Evolutionary conservation across 169 alveolate genomes (phyloP), one percentile per base, ranked within the genome.

Genomic region (Eimeria sp.): DNA sequence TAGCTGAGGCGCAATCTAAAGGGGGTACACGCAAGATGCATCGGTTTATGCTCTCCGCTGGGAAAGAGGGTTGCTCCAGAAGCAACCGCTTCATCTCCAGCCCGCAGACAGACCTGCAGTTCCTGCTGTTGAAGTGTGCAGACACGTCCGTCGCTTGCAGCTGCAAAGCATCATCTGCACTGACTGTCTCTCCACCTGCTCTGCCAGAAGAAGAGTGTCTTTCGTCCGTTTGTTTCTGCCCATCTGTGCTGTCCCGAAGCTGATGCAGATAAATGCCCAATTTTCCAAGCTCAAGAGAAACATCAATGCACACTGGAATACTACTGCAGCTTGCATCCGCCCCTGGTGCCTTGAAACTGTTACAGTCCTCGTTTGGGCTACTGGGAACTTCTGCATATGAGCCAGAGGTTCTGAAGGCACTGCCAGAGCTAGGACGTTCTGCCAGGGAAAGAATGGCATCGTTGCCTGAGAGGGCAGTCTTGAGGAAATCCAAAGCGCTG

Each of bases 61-160:
- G 93, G 46, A 87, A 33, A 25, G 66, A 87, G 0, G 93, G 93
- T 37, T 87, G 93, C 20, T 87, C 93, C 60, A 87, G 68, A 40
- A 87, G 93, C 82, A 87, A 20, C 82, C 64, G 93, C 37, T 60
- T 60, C 80, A 87, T 23, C 83, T 62, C 64, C 78, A 87, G 82
- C 10, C 56, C 43, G 49, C 64, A 23, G 25, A 37, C 64, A 27
- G 82, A 40, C 60, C 43, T 23, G 93, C 82, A 40, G 46, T 23
- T 13, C 20, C 37, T 40, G 52, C 20, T 87, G 52, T 11, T 87
- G 20, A 87, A 23, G 82, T 64, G 82, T 20, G 64, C 93, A 87
- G 68, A 40, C 68, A 87, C 82, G 23, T 37, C 66, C 56, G 43
- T 27, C 1, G 93, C 93, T 27, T 64, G 93, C 60, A 87, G 62